Evolutionary conservation across 2,329 filamentous ascomycete genomes (phyloP).

Genomic region (Hortaea sp.): DNA sequence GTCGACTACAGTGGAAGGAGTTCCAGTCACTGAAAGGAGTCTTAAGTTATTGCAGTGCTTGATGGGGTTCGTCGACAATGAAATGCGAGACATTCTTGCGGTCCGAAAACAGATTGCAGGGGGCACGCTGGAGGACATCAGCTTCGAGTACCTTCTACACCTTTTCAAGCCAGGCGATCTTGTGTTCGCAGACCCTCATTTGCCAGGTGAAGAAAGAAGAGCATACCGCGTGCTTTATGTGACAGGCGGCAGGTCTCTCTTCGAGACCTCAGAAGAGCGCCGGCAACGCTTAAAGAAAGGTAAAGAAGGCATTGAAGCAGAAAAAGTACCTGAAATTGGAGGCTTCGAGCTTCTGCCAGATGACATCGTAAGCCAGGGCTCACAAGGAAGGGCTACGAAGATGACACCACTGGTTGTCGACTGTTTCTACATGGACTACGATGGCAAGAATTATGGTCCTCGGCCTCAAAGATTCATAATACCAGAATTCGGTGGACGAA

Average conservation of each 20-base stretch:
- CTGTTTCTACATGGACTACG: slow-evolving; percentile 1
- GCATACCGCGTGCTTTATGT: background rate
- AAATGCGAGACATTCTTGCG: background rate
- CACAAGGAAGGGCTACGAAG: background rate
- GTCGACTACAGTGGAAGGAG: background rate
- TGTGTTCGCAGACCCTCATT: background rate
- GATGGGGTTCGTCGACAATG: background rate
- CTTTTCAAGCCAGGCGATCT: background rate
- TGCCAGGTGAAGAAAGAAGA: background rate
- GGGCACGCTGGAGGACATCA: background rate
- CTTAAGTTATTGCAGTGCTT: background rate
- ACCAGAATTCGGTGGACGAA: background rate
- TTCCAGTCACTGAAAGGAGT: background rate
- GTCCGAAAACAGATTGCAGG: background rate
- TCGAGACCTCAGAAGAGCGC: background rate
- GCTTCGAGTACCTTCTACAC: slow-evolving; percentile 1
- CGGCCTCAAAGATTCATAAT: background rate
- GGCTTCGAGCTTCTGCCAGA: background rate
- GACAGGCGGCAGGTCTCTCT: background rate
- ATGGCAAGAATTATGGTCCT: background rate
- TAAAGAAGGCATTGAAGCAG: too few relatives aligned
- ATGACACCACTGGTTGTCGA: background rate
- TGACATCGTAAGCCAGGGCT: background rate
- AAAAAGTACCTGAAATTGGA: background rate
- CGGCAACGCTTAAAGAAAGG: background rate